Conservation (phyloP, 441 rosid species). For the Sinapis alba region DNA sequence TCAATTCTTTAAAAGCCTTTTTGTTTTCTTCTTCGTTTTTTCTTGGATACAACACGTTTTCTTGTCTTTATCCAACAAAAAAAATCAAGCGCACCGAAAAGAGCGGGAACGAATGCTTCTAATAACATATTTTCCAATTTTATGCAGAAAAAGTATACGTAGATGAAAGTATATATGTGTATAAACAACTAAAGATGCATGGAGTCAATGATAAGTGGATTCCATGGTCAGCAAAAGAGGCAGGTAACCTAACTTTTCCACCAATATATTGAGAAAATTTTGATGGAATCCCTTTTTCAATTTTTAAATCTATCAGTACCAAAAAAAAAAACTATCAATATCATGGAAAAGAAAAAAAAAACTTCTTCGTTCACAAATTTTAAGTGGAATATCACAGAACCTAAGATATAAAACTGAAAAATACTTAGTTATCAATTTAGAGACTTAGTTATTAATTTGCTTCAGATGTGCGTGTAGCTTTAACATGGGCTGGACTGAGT, state of each 20-base stretch:
- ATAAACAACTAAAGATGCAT: conserved; percentile 27
- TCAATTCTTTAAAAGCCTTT: background rate
- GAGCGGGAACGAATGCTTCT: conserved; percentile 40
- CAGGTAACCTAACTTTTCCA: conserved; percentile 34
- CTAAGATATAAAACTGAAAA: background rate
- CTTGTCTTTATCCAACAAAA: conserved; percentile 32
- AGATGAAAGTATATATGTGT: background rate
- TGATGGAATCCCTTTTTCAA: conserved; percentile 32
- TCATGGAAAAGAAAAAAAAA: background rate
- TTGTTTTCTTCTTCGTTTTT: conserved; percentile 39
- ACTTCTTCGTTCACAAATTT: background rate
- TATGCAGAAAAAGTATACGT: background rate
- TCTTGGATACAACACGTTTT: conserved; percentile 20
- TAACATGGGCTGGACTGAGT: background rate
- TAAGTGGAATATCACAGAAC: background rate
- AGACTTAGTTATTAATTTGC: background rate
- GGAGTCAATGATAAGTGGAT: conserved; percentile 41
- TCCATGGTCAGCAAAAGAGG: conserved; percentile 41
- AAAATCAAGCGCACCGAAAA: conserved; percentile 37
- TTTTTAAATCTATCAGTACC: conserved; percentile 32
- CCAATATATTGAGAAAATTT: conserved; percentile 19
- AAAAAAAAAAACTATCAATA: no score
- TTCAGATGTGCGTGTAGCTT: background rate
- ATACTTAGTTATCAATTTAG: background rate
- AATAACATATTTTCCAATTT: background rate